A percentile compares a stretch with the other conserved stretches of the same genome.
phyloP scores from a whole-genome alignment of 257 asterid genomes.

The Linderniella brevidens region DNA sequence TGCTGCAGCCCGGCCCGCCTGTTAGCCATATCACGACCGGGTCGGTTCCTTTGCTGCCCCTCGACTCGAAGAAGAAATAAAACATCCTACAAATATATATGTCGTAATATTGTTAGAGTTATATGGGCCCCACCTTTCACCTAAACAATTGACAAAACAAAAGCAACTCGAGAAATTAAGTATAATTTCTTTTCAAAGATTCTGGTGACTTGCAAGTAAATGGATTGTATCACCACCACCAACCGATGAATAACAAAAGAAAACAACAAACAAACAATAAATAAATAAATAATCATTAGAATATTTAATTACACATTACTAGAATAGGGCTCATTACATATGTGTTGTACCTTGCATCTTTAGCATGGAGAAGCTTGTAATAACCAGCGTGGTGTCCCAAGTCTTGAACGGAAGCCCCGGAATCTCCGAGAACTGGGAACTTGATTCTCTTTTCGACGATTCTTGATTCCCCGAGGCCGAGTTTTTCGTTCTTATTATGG shows the following conservation, averaged over 20 bases:
- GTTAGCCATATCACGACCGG: conserved; percentile 70
- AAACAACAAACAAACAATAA: too few species aligned
- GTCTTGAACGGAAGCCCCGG: conserved; percentile 21
- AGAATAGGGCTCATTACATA: background rate
- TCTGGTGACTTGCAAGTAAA: background rate
- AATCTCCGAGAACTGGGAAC: conserved; percentile 23
- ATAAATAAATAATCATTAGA: too few species aligned
- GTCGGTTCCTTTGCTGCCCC: conserved; percentile 23
- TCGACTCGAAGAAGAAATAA: conserved; percentile 62
- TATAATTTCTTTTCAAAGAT: background rate
- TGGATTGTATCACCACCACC: too few species aligned
- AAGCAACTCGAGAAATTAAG: background rate
- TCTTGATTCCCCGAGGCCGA: conserved; percentile 7
- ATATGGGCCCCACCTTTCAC: background rate
- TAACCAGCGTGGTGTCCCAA: conserved; percentile 74
- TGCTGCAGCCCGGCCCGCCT: conserved; percentile 86
- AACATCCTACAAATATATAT: conserved; percentile 45
- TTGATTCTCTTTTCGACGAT: conserved; percentile 41
- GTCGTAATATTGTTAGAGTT: background rate
- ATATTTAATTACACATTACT: background rate
- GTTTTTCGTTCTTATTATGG: background rate
- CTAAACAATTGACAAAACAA: background rate
- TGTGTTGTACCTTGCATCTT: conserved; percentile 35
- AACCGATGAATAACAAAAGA: too few species aligned
- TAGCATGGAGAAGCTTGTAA: conserved; percentile 29